These are phyloP conservation scores for Bonia amplexicaulis DNA, from an alignment of 176 grass and related monocot genomes.

Conservation along the genomic window DNA sequence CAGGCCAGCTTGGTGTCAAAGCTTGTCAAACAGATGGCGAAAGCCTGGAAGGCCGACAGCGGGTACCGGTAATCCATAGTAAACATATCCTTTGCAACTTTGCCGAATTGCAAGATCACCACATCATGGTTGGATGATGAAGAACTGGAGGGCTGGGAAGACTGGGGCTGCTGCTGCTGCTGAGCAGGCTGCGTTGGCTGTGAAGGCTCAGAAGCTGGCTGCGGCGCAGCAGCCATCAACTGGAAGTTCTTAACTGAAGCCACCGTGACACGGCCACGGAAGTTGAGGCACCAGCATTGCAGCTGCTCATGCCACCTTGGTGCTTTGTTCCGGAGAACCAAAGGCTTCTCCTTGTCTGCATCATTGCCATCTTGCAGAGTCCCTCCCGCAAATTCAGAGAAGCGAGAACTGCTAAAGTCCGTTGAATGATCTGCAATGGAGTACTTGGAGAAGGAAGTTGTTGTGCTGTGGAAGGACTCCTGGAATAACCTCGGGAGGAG, in stretches of 20 bases:
- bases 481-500: conserved; percentile 44
- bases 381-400: conserved; percentile 49
- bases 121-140: conserved; percentile 43
- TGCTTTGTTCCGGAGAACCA: conserved; percentile 72
- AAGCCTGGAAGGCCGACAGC: conserved; percentile 83
- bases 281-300: conserved; percentile 95
- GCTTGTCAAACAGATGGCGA: conserved; percentile 81
- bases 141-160: background rate
- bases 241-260: conserved; percentile 92
- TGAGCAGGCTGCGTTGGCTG: background rate
- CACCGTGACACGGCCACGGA: conserved; percentile 71
- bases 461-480: conserved; percentile 68
- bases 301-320: conserved; percentile 82
- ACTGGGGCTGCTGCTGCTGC: background rate
- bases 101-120: conserved; percentile 76
- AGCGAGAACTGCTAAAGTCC: conserved; percentile 57
- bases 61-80: conserved; percentile 92
- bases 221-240: conserved; percentile 43
- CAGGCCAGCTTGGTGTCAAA: conserved; percentile 89
- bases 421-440: conserved; percentile 39
- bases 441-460: conserved; percentile 37
- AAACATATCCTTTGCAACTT: conserved; percentile 72
- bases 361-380: background rate
- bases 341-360: conserved; percentile 34
- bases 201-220: background rate